Evolutionary conservation across 305 asterid species (phyloP), one percentile per base, ranked within the genome.

Genomic region (Fraxinus ornus): DNA sequence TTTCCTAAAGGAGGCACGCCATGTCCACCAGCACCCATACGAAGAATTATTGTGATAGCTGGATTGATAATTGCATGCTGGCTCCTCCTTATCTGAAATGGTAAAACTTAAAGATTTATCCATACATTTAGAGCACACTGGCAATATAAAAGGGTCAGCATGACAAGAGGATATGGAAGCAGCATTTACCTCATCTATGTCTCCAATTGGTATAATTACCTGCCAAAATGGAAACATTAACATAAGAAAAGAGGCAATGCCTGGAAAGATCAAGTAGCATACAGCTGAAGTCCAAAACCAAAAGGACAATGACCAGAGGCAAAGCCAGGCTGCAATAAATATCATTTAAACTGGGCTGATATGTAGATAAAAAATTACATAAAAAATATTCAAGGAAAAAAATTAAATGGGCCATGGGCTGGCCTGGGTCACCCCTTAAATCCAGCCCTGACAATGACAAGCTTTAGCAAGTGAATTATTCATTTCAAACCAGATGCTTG

Each of bases 1-100:
- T 91, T 96, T 88, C 99, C 98, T 76, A 96, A 83, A 81, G 99
- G 99, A 80, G 99, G 99, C 87, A 96, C 99, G 71, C 99, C 99
- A 87, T 92, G 99, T 83, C 99, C 99, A 17, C 99, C 99, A 76
- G 99, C 98, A 84, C 99, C 99, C 90, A 89, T 88, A 78, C 97
- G 95, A 85, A 96, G 99, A 88, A 96, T 90, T 75, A 96, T 91
- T 64, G 99, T 96, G 30, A 96, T 87, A 78, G 98, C 95, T 75
- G 99, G 99, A 92, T 94, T 96, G 81, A 96, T 93, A 60, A 93
- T 84, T 80, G 99, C 98, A 88, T 96, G 99, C 83, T 92, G 97
- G 88, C 98, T 93, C 86, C 93, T 91, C 86, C 84, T 91, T 85
- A 96, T 93, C 99, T 96, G 92, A 78, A 80, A 89, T 78, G 44